Base-by-base conservation (phyloP, 805 yeast genomes). In the Spathaspora arborariae region DNA sequence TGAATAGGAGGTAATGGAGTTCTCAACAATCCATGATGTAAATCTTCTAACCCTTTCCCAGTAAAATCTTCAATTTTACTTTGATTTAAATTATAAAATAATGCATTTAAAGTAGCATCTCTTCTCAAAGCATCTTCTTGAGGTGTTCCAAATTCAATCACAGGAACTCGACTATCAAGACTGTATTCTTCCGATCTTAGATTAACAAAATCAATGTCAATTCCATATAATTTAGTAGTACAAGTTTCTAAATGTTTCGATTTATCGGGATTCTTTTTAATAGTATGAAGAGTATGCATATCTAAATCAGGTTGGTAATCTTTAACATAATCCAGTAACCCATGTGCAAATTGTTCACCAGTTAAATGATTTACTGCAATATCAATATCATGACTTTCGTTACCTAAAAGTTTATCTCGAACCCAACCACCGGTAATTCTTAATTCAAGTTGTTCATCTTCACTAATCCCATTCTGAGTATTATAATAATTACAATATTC, bases 341-440 rank as follows among this genome's bases (percentile, higher is more conserved):
- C 78, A 26, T 72, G 70, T 1, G 96, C 97, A 67, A 94, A 92
- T 27, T 81, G 82, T 57, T 86, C 90, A 0, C 99, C 99, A 0
- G 96, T 80, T 58, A 88, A 67, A 45, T 74, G 74, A 63, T 94
- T 90, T 41, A 94, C 81, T 5, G 97, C 97, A 41, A 94, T 88
- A 57, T 94, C 99, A 24, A 94, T 72, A 63, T 94, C 99, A 59
- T 92, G 82, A 37, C 92, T 83, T 19, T 80, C 81, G 41, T 76
- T 75, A 0, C 96, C 96, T 24, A 94, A 70, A 22, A 94, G 70
- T 66, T 94, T 94, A 64, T 94, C 99, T 56, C 99, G 77, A 2
- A 94, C 99, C 99, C 99, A 92, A 0, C 99, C 99, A 30, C 99
- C 99, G 0, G 97, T 91, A 54, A 94, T 87, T 50, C 99, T 65